Percentiles rank a stretch among this genome's conserved stretches.
Evolutionary conservation across 345 rosid genomes (phyloP).

Genomic region (Bruguiera gymnorhiza): DNA sequence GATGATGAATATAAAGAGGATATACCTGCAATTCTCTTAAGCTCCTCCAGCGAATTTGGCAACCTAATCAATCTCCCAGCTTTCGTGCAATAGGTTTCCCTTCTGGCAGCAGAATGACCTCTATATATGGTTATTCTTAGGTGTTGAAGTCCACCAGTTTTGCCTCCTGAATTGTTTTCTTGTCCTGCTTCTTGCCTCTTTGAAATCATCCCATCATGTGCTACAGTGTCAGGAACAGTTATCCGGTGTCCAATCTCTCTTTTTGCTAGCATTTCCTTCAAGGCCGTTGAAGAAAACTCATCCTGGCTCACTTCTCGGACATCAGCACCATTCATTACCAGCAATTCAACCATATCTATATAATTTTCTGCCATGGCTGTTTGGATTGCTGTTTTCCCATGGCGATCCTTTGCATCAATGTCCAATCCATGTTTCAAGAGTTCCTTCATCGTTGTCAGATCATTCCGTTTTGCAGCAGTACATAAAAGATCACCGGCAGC

Average conservation of each 20-base stretch:
- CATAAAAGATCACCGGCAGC: constrained; percentile 74
- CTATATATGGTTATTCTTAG: constrained; percentile 66
- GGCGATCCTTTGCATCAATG: constrained; percentile 52
- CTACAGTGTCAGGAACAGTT: constrained; percentile 17
- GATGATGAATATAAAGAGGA: too few relatives aligned
- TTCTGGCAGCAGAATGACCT: constrained; percentile 67
- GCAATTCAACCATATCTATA: constrained; percentile 45
- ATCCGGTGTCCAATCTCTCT: constrained; percentile 46
- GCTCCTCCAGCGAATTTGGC: constrained; percentile 67
- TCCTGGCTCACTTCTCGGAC: constrained; percentile 23
- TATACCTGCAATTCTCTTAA: constrained; percentile 74
- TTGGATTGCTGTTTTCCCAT: constrained; percentile 60
- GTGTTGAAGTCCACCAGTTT: constrained; percentile 24
- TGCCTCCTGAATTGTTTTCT: constrained; percentile 13
- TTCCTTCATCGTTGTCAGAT: constrained; percentile 49
- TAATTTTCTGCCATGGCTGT: constrained; percentile 55
- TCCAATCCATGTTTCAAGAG: constrained; percentile 56
- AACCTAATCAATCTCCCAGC: constrained; percentile 61
- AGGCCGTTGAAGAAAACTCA: constrained; percentile 20
- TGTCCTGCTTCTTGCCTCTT: constrained; percentile 27
- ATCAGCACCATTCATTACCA: constrained; percentile 69
- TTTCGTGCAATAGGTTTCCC: constrained; percentile 31
- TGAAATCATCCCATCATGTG: constrained; percentile 23
- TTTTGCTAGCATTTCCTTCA: constrained; percentile 43
- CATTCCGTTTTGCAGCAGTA: constrained; percentile 64